Evolutionary conservation across 768 basidiomycete genomes (phyloP).

Genomic region (Mycena maculata): DNA sequence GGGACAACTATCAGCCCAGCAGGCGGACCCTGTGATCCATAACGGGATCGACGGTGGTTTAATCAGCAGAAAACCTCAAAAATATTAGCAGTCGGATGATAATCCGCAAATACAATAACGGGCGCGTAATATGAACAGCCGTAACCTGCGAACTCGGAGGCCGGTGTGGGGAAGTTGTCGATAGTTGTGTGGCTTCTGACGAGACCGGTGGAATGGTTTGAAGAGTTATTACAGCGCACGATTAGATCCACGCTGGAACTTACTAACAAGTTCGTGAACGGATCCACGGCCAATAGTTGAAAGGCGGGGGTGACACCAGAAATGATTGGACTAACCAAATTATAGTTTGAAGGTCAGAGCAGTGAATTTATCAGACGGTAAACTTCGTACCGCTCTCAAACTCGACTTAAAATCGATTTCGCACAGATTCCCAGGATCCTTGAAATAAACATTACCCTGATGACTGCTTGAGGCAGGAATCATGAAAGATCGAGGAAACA

Average conservation of each 20-base stretch:
- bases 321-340: background rate
- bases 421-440: no score
- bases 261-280: no score
- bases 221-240: background rate
- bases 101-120: background rate
- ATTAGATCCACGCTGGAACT: no score
- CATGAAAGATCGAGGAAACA: no score
- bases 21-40: conserved; percentile 1
- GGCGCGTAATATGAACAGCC: conserved; percentile 6
- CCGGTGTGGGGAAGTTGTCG: background rate
- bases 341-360: background rate
- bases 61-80: background rate
- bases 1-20: background rate
- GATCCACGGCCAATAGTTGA: conserved; percentile 19
- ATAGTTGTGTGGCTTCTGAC: conserved; percentile 12
- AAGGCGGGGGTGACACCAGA: background rate
- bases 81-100: background rate
- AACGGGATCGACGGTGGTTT: background rate
- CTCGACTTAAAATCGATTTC: no score
- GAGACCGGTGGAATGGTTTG: conserved; percentile 6
- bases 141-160: background rate
- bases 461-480: no score
- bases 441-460: no score
- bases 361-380: conserved; percentile 1
- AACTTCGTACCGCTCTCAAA: no score